These are phyloP conservation scores for Xylaria sp. DNA, from an alignment of 2,329 filamentous ascomycete species.

Conservation along the genomic window DNA sequence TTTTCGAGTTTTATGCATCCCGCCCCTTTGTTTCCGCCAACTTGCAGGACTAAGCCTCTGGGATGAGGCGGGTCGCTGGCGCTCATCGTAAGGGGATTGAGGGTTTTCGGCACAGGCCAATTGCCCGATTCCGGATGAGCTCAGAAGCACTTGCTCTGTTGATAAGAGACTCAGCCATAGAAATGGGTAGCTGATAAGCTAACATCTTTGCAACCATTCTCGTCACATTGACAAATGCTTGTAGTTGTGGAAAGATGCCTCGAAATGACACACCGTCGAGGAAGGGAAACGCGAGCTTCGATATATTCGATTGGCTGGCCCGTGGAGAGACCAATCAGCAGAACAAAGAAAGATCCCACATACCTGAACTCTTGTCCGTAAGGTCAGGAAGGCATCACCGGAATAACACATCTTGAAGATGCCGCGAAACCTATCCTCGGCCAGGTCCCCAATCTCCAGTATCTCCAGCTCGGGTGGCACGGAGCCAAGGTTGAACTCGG, in stretches of 20 bases:
- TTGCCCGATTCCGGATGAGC: conserved; percentile 6
- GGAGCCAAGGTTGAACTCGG: conserved; percentile 93
- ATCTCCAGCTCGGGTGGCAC: conserved; percentile 96
- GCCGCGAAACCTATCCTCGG: conserved; percentile 93
- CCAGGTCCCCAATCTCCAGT: conserved; percentile 94
- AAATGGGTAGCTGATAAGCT: not conserved
- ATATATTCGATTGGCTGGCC: not conserved
- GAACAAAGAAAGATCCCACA: conserved; percentile 38
- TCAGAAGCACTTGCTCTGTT: conserved; percentile 27
- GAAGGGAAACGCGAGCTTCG: not conserved
- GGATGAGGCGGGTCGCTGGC: conserved; percentile 9
- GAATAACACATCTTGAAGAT: conserved; percentile 99
- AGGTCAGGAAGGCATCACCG: conserved; percentile 90
- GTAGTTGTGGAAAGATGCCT: conserved; percentile 2
- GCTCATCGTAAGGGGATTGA: not conserved
- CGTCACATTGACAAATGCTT: conserved; percentile 7
- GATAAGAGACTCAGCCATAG: conserved; percentile 5
- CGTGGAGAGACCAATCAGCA: not conserved
- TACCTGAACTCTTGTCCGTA: conserved; percentile 94
- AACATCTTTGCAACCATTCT: not conserved
- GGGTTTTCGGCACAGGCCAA: not conserved
- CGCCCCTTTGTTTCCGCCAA: conserved; percentile 11
- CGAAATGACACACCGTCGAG: conserved; percentile 1
- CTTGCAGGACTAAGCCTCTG: conserved; percentile 14
- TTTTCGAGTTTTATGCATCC: conserved; percentile 39